These are phyloP conservation scores for Lyophyllum semitale DNA, from an alignment of 768 basidiomycete genomes.

Conservation along the genomic window DNA sequence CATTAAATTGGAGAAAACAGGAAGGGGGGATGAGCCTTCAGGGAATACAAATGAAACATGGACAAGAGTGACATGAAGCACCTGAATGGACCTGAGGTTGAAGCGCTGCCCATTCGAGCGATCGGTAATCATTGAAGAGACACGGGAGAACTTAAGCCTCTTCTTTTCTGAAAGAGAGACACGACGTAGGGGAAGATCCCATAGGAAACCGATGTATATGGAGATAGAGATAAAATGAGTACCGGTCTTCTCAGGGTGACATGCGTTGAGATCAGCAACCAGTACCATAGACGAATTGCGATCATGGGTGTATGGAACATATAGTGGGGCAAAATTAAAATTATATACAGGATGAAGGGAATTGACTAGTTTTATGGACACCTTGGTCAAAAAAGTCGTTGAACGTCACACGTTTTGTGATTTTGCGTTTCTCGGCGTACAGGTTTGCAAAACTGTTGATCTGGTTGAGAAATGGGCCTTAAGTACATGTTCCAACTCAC, in stretches of 20 bases:
- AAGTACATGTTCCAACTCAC: too few species aligned
- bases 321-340: too few species aligned
- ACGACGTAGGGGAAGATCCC: constrained; percentile 25
- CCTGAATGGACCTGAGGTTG: constrained; percentile 20
- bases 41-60: constrained; percentile 31
- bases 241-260: constrained; percentile 27
- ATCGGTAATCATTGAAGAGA: constrained; percentile 17
- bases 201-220: constrained; percentile 34
- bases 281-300: constrained; percentile 3
- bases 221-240: constrained; percentile 19
- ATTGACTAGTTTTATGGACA: too few species aligned
- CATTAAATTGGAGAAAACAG: constrained; percentile 26
- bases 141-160: constrained; percentile 24
- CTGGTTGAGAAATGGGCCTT: too few species aligned
- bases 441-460: too few species aligned
- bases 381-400: too few species aligned
- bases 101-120: constrained; percentile 9
- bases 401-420: too few species aligned
- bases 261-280: constrained; percentile 19
- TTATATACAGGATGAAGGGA: too few species aligned
- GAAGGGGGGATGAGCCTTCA: constrained; percentile 18
- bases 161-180: constrained; percentile 34
- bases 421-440: too few species aligned
- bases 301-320: too few species aligned
- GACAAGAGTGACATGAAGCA: constrained; percentile 31